Evolutionary conservation across 2,329 filamentous ascomycete species (phyloP).

Genomic region (Apiospora marii): DNA sequence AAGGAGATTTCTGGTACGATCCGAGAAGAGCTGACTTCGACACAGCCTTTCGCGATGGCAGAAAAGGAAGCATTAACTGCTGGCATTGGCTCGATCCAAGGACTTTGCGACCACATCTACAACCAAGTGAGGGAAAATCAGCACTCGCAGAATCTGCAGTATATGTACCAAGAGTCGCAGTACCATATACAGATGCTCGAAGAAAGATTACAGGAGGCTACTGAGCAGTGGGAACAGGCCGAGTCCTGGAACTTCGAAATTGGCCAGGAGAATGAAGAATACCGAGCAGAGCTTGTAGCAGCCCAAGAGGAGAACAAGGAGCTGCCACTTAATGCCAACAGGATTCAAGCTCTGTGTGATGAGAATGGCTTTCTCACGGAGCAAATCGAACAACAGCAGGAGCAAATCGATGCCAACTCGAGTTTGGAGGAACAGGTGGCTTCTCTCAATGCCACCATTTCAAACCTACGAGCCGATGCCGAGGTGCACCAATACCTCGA

Average conservation of each 20-base stretch:
- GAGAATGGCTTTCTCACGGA: background rate
- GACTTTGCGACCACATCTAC: slow-evolving; percentile 20
- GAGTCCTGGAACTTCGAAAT: slow-evolving; percentile 14
- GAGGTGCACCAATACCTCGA: background rate
- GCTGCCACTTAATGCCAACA: background rate
- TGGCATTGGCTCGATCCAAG: slow-evolving; percentile 16
- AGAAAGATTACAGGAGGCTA: background rate
- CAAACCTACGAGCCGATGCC: background rate
- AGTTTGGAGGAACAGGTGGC: background rate
- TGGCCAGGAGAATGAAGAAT: slow-evolving; percentile 5
- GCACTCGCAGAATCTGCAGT: background rate
- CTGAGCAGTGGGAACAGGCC: background rate
- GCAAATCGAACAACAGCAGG: background rate
- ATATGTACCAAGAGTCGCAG: slow-evolving; percentile 20
- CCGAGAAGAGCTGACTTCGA: background rate
- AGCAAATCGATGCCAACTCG: background rate
- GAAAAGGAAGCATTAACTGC: background rate
- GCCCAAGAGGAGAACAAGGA: background rate
- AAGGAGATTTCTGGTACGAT: slow-evolving; percentile 2
- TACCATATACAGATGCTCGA: background rate
- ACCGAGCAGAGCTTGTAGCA: background rate
- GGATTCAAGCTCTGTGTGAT: background rate
- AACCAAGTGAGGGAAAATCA: slow-evolving; percentile 17
- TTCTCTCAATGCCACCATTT: background rate
- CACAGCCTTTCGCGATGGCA: background rate